A percentile compares a stretch with the other conserved stretches of the same genome.
Evolutionary conservation across 106 monocot genomes (phyloP).

Genomic region (Agapanthus africanus): DNA sequence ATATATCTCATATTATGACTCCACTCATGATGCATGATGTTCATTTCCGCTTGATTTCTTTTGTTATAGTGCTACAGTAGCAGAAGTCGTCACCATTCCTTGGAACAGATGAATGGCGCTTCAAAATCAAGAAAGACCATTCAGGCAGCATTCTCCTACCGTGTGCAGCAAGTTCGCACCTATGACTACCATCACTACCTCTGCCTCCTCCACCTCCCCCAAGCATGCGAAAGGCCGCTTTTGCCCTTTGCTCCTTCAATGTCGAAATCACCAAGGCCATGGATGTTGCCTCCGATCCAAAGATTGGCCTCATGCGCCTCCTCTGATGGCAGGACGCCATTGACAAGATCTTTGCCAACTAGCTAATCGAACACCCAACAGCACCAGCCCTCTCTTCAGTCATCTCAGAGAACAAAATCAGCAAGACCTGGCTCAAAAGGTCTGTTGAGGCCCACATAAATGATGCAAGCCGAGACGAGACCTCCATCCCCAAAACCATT

Average conservation of each 20-base stretch:
- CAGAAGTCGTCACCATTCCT: background rate
- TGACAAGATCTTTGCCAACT: slow-evolving; percentile 54
- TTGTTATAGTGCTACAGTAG: no score
- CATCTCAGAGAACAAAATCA: slow-evolving; percentile 57
- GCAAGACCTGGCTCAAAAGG: slow-evolving; percentile 80
- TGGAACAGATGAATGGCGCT: slow-evolving; percentile 35
- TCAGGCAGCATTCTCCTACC: slow-evolving; percentile 77
- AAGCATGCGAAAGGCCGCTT: slow-evolving; percentile 73
- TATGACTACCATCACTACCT: slow-evolving; percentile 98
- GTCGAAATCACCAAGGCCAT: slow-evolving; percentile 78
- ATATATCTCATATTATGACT: no score
- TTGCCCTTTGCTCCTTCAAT: slow-evolving; percentile 77
- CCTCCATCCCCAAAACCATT: slow-evolving; percentile 24
- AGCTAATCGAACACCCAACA: slow-evolving; percentile 66
- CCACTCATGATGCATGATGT: no score
- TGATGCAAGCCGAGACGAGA: slow-evolving; percentile 56
- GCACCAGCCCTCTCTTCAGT: slow-evolving; percentile 72
- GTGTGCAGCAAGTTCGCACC: slow-evolving; percentile 80
- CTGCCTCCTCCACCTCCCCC: slow-evolving; percentile 91
- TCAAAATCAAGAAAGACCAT: slow-evolving; percentile 33
- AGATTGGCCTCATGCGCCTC: slow-evolving; percentile 87
- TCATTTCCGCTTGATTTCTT: no score
- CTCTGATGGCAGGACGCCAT: slow-evolving; percentile 89
- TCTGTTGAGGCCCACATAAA: slow-evolving; percentile 73
- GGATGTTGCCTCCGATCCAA: slow-evolving; percentile 80